These are phyloP conservation scores for Globisporangium nagaii DNA, from an alignment of 352 stramenopile genomes.

Conservation along the genomic window DNA sequence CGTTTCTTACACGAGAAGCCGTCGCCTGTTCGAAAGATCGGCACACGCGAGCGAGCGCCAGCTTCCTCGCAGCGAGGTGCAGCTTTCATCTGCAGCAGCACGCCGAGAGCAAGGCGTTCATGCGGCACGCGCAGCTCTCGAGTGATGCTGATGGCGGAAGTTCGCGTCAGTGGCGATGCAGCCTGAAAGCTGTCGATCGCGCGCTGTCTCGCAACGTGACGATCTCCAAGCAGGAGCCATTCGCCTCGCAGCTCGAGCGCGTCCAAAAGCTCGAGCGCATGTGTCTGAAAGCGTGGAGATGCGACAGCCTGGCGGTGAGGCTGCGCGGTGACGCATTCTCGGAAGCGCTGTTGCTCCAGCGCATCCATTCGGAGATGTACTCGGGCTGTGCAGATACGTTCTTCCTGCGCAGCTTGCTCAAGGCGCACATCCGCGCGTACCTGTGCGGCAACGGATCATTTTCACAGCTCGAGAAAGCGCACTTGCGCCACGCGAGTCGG, in stretches of 20 bases:
- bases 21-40: conserved; percentile 21
- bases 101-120: conserved; percentile 12
- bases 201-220: conserved; percentile 24
- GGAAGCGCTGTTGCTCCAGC: conserved; percentile 54
- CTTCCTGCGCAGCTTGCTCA: conserved; percentile 42
- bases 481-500: conserved; percentile 27
- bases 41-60: conserved; percentile 15
- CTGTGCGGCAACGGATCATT: conserved; percentile 13
- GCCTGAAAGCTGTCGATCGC: conserved; percentile 29
- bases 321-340: conserved; percentile 37
- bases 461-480: conserved; percentile 28
- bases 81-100: conserved; percentile 16
- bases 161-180: conserved; percentile 13
- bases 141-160: not conserved
- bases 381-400: conserved; percentile 39
- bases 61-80: conserved; percentile 24
- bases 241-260: conserved; percentile 30
- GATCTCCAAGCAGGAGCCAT: conserved; percentile 32
- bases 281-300: conserved; percentile 51
- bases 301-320: conserved; percentile 30
- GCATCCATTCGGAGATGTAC: conserved; percentile 41
- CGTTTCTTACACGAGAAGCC: conserved; percentile 17
- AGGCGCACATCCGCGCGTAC: conserved; percentile 44
- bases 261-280: conserved; percentile 59
- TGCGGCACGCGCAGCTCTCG: conserved; percentile 21